A percentile compares a stretch with the other conserved stretches of the same genome.
phyloP scores from a whole-genome alignment of 108 stramenopile genomes.

The Cyclotella atomus region DNA sequence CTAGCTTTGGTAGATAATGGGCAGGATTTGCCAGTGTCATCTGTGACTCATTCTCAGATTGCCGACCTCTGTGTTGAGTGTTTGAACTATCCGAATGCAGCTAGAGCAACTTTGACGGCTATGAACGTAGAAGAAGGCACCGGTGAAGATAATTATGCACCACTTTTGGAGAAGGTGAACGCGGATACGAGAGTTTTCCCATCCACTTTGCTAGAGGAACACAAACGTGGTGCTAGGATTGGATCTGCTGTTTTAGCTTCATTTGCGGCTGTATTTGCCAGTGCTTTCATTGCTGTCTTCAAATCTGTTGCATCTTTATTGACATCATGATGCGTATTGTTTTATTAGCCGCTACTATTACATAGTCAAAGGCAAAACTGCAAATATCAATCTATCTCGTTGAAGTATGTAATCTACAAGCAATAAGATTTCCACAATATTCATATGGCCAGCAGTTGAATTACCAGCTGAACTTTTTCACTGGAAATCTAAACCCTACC shows the following conservation, averaged over 20 bases:
- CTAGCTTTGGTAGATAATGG: constrained; percentile 69
- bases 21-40: constrained; percentile 61
- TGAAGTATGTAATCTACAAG: no score
- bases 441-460: no score
- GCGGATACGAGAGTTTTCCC: constrained; percentile 53
- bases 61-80: constrained; percentile 58
- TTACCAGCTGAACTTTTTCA: no score
- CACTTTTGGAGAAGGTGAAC: constrained; percentile 54
- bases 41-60: constrained; percentile 63
- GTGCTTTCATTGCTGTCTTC: constrained; percentile 10
- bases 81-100: constrained; percentile 53
- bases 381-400: no score
- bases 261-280: constrained; percentile 31
- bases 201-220: constrained; percentile 34
- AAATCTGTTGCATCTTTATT: constrained; percentile 13
- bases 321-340: no score
- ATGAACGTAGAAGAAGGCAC: constrained; percentile 53
- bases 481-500: no score
- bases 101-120: constrained; percentile 53
- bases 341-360: no score
- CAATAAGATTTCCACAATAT: no score
- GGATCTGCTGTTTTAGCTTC: constrained; percentile 31
- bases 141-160: constrained; percentile 52
- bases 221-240: constrained; percentile 44
- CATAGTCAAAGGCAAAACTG: no score